Percentiles rank a stretch among this genome's conserved stretches.
phyloP scores from a whole-genome alignment of 139 green algal species.

The Pleodorina starrii region DNA sequence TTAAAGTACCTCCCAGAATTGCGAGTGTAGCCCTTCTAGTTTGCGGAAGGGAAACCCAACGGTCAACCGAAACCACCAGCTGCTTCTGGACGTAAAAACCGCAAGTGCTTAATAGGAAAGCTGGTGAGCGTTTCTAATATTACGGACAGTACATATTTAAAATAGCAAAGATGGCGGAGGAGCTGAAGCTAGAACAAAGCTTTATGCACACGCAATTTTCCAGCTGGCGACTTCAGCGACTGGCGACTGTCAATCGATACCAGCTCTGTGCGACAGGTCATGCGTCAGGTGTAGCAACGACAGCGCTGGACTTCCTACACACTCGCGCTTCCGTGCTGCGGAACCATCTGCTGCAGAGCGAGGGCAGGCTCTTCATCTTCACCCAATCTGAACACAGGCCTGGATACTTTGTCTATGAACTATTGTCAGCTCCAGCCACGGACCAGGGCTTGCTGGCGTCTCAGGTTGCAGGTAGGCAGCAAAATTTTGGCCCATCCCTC shows the following conservation, averaged over 20 bases:
- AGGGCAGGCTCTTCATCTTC: conserved; percentile 49
- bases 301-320: conserved; percentile 54
- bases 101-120: no score
- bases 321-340: conserved; percentile 54
- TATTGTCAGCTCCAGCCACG: background rate
- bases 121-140: background rate
- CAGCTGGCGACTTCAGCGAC: conserved; percentile 13
- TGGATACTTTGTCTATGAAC: conserved; percentile 2
- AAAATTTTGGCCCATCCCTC: no score
- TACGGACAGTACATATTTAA: background rate
- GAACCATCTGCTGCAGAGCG: conserved; percentile 59
- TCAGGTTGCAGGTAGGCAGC: conserved; percentile 39
- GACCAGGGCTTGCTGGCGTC: conserved; percentile 13
- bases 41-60: no score
- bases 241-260: background rate
- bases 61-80: no score
- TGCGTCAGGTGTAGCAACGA: background rate
- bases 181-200: conserved; percentile 8
- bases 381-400: background rate
- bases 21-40: no score
- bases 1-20: no score
- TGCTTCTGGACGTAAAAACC: no score
- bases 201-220: conserved; percentile 23
- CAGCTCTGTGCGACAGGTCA: background rate
- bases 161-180: background rate